These are phyloP conservation scores for Clonostachys solani DNA, from an alignment of 2,329 filamentous ascomycete species.

Conservation along the genomic window DNA sequence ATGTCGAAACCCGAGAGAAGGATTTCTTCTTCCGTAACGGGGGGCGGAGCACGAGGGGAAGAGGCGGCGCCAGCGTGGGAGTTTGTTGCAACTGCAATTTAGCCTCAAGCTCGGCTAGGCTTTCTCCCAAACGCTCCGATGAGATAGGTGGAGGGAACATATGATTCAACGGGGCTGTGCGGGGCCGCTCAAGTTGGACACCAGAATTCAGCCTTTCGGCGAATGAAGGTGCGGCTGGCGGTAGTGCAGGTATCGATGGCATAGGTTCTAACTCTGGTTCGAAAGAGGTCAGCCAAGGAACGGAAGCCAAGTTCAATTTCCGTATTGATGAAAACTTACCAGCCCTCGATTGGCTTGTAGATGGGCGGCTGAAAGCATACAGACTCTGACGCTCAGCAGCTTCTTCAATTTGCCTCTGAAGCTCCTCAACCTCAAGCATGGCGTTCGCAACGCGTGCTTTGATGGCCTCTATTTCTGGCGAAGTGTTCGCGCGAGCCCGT, in stretches of 20 bases:
- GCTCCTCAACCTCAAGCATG: slow-evolving; percentile 53
- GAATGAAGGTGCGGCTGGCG: slow-evolving; percentile 53
- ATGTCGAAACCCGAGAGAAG: slow-evolving; percentile 57
- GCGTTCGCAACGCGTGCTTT: slow-evolving; percentile 52
- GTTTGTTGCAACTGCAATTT: slow-evolving; percentile 16
- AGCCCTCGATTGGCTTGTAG: slow-evolving; percentile 37
- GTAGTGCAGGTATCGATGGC: slow-evolving; percentile 53
- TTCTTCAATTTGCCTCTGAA: slow-evolving; percentile 56
- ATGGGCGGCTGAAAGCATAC: slow-evolving; percentile 48
- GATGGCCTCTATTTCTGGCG: slow-evolving; percentile 44
- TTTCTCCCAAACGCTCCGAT: too few relatives aligned
- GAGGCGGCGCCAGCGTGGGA: slow-evolving; percentile 45
- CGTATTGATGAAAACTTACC: too few relatives aligned
- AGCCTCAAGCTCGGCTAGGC: too few relatives aligned
- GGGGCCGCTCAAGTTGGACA: slow-evolving; percentile 20
- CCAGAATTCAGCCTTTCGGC: slow-evolving; percentile 48
- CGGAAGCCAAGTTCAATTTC: too few relatives aligned
- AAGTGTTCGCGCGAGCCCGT: slow-evolving; percentile 36
- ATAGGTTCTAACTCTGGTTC: slow-evolving; percentile 40
- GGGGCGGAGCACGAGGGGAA: slow-evolving; percentile 55
- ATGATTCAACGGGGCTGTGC: slow-evolving; percentile 15
- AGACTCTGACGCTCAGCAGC: slow-evolving; percentile 57
- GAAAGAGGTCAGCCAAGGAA: neutral
- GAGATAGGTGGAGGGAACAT: too few relatives aligned
- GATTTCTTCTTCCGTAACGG: slow-evolving; percentile 64